These are phyloP conservation scores for Nissolia schottii DNA, from an alignment of 306 rosid genomes.

Conservation along the genomic window DNA sequence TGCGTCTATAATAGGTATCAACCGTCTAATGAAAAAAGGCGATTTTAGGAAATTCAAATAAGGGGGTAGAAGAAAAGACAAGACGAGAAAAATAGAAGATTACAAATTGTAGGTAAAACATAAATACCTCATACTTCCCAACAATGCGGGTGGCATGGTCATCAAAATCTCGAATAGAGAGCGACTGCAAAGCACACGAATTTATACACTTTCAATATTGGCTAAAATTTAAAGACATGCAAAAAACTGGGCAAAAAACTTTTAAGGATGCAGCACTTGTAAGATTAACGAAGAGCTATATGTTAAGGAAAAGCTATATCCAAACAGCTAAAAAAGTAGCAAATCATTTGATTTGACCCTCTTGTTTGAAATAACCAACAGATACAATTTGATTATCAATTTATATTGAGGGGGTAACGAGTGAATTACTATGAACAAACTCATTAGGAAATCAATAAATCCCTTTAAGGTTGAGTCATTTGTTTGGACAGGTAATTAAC, in stretches of 20 bases:
- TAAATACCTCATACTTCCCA: slow-evolving; percentile 83
- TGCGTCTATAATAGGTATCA: slow-evolving; percentile 84
- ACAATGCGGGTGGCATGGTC: slow-evolving; percentile 76
- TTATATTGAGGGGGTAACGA: no score
- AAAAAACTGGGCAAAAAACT: neutral
- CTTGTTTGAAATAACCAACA: neutral
- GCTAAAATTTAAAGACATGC: neutral
- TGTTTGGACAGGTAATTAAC: neutral
- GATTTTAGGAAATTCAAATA: slow-evolving; percentile 2
- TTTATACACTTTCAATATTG: slow-evolving; percentile 10
- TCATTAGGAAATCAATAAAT: neutral
- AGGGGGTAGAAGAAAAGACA: neutral
- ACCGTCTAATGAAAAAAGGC: slow-evolving; percentile 65
- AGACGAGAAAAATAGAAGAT: slow-evolving; percentile 16
- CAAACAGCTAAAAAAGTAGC: neutral
- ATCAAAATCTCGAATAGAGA: slow-evolving; percentile 87
- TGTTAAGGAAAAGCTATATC: slow-evolving; percentile 1
- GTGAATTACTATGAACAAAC: no score
- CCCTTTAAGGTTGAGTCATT: neutral
- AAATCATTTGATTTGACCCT: neutral
- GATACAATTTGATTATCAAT: no score
- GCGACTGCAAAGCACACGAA: slow-evolving; percentile 54
- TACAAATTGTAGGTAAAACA: neutral
- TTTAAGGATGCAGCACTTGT: neutral
- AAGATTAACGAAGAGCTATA: neutral